Evolutionary conservation across 2,329 filamentous ascomycete species (phyloP).

Genomic region (Tolypocladium ovalisporum): DNA sequence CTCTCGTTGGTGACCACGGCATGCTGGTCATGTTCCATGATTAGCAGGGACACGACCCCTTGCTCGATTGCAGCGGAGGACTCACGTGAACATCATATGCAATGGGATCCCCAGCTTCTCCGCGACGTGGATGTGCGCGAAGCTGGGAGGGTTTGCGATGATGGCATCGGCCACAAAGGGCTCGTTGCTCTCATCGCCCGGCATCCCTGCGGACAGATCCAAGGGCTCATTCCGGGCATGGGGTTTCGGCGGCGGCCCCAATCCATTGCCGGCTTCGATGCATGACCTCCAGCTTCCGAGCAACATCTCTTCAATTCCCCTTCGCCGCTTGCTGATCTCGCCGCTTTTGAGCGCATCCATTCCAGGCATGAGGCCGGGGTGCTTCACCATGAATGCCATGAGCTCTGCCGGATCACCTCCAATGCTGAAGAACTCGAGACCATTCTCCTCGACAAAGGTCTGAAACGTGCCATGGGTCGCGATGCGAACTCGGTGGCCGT

Average conservation of each 20-base stretch:
- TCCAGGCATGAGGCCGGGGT: constrained; percentile 75
- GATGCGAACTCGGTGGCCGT: constrained; percentile 61
- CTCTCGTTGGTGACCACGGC: constrained; percentile 80
- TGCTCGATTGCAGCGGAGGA: constrained; percentile 7
- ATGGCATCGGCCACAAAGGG: constrained; percentile 80
- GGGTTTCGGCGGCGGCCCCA: constrained; percentile 34
- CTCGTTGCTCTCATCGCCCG: constrained; percentile 28
- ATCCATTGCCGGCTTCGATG: constrained; percentile 65
- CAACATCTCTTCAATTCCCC: constrained; percentile 69
- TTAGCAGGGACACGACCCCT: not conserved
- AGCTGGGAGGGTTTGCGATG: constrained; percentile 69
- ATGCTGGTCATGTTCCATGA: constrained; percentile 58
- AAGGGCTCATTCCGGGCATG: constrained; percentile 37
- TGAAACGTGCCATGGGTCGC: constrained; percentile 63
- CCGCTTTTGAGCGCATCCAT: constrained; percentile 66
- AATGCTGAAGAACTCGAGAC: constrained; percentile 65
- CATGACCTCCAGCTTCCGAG: constrained; percentile 80
- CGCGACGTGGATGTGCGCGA: constrained; percentile 64
- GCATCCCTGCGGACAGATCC: constrained; percentile 19
- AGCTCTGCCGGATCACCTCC: constrained; percentile 66
- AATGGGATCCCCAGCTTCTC: constrained; percentile 65
- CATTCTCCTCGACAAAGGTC: constrained; percentile 57
- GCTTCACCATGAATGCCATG: constrained; percentile 89
- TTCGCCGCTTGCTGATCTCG: constrained; percentile 63
- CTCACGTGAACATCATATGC: constrained; percentile 84